Evolutionary conservation across 2,329 filamentous ascomycete species (phyloP).

Genomic region (Raffaelea albimanens): DNA sequence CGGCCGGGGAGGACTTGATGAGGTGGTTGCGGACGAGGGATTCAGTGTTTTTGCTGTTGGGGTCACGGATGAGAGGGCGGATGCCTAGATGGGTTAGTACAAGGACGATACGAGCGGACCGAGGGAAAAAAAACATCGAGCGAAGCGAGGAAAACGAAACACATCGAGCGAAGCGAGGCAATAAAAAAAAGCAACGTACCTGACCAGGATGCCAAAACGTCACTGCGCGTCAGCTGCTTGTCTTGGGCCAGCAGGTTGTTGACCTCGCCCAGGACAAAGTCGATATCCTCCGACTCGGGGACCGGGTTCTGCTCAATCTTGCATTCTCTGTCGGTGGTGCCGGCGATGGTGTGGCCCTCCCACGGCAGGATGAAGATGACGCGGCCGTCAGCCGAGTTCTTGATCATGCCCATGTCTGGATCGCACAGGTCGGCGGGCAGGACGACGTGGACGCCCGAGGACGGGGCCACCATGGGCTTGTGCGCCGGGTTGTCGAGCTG

Average conservation of each 20-base stretch:
- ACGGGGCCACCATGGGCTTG: conserved; percentile 65
- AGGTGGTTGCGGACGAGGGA: conserved; percentile 76
- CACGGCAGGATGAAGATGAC: conserved; percentile 82
- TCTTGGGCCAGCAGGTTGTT: conserved; percentile 67
- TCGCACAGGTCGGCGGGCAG: conserved; percentile 74
- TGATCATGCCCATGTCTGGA: conserved; percentile 71
- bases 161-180: no score
- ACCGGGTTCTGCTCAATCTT: conserved; percentile 59
- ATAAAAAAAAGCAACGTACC: neutral
- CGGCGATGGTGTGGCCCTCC: conserved; percentile 79
- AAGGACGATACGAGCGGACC: no score
- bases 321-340: conserved; percentile 69
- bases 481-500: conserved; percentile 69
- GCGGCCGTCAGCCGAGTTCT: conserved; percentile 72
- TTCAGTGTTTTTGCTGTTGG: conserved; percentile 72
- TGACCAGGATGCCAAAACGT: conserved; percentile 75
- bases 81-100: no score
- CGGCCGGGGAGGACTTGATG: conserved; percentile 62
- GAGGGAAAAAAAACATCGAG: no score
- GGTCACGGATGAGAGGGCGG: conserved; percentile 69
- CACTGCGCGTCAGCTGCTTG: conserved; percentile 62
- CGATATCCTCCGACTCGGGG: conserved; percentile 67
- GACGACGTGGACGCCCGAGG: conserved; percentile 71
- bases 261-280: conserved; percentile 73
- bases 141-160: no score